Base-by-base conservation (phyloP, 2,329 filamentous ascomycete species). In the Lecanicillium sp. region DNA sequence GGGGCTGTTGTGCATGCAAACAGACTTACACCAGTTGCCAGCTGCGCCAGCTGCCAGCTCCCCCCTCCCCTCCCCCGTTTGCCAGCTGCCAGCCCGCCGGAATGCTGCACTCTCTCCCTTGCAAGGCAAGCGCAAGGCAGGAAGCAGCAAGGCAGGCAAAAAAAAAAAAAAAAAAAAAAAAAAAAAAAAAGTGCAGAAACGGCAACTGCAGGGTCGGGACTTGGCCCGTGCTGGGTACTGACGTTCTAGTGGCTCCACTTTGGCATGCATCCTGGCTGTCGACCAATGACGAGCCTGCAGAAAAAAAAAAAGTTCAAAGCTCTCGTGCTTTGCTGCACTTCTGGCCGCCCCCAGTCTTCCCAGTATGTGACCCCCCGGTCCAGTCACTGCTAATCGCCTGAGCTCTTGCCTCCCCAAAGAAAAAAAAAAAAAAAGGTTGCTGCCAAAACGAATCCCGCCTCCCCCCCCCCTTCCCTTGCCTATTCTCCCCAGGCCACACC, bases 261-360 rank as follows among this genome's bases (percentile, higher is more conserved):
- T 57, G 61, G 61, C 58, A 66, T 54, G 60, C 63, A 60, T 44
- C 39, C 38, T 51, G 52, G 54, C 56, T 60, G 41, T 55, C 54
- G 55, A 48, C 65, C 65, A 67, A 67, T 67, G 50, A 56, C 53
- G 54, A 49, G 47, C 42, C 37, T 48, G 56, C 59, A 61, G 59
- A 55, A 56, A 58, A 60, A 63, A 64, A 63, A 66, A 67, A 66
- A 62, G 57, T 63, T 60, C 48, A 54, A 40, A 65, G 62, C 62
- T 65, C 61, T 64, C 55, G 61, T 64, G 62, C 60, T 46, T 46
- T 44, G 15, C 43, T 33, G 42, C 38, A 19, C 46, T 36, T 17
- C 9, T 26, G 17, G 11, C 23, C 35, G 33, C 33, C 32, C 19
- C 26, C 24, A 35, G 27, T 8, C 27, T 30, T 8, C 27, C 14